phyloP scores from a whole-genome alignment of 1,284 basidiomycete genomes.

The Neonothopanus nambi region DNA sequence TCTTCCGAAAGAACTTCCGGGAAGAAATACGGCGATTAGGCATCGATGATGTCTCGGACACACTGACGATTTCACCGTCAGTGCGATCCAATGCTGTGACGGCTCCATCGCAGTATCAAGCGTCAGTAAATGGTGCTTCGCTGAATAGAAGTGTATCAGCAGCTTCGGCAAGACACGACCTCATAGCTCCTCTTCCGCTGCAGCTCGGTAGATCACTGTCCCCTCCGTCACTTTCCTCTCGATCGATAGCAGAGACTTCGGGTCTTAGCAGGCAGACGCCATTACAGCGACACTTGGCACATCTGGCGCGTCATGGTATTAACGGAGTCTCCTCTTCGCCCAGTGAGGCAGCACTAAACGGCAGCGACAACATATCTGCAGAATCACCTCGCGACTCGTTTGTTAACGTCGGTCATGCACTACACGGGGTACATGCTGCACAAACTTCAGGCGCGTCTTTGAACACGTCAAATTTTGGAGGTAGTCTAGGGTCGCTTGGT shows the following conservation, averaged over 20 bases:
- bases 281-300: constrained; percentile 73
- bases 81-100: constrained; percentile 31
- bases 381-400: constrained; percentile 72
- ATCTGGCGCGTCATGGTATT: constrained; percentile 77
- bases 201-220: constrained; percentile 47
- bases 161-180: constrained; percentile 38
- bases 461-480: constrained; percentile 52
- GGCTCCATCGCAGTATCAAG: constrained; percentile 37
- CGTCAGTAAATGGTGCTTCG: constrained; percentile 47
- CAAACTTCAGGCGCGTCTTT: constrained; percentile 51
- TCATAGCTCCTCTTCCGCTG: constrained; percentile 47
- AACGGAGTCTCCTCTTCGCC: constrained; percentile 75
- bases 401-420: constrained; percentile 61
- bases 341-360: constrained; percentile 42
- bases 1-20: constrained; percentile 88
- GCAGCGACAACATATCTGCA: constrained; percentile 57
- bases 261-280: constrained; percentile 62
- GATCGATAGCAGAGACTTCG: constrained; percentile 34
- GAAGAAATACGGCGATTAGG: constrained; percentile 81
- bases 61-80: constrained; percentile 36
- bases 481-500: constrained; percentile 48
- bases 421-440: constrained; percentile 30
- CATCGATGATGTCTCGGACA: constrained; percentile 43
- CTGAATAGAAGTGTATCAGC: constrained; percentile 43
- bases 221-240: constrained; percentile 47